A percentile compares a stretch with the other conserved stretches of the same genome.
Evolutionary conservation across 441 rosid genomes (phyloP).

Genomic region (Capsella rubella): DNA sequence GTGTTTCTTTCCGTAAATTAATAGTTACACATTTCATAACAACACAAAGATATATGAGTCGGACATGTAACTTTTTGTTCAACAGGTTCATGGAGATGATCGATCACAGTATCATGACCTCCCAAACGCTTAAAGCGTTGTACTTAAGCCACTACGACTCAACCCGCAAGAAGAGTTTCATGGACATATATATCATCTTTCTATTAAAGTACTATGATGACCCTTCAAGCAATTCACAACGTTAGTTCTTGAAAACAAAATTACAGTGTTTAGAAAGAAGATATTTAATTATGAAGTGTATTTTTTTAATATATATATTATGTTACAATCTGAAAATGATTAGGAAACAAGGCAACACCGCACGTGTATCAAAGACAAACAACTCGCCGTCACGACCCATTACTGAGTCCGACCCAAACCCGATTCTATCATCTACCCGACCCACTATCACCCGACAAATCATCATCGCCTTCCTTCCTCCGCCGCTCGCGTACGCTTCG

Average conservation of each 20-base stretch:
- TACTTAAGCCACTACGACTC: not conserved
- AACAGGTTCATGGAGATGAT: not conserved
- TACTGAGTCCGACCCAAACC: constrained; percentile 66
- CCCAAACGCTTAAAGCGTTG: not conserved
- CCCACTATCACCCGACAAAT: constrained; percentile 86
- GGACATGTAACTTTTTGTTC: not conserved
- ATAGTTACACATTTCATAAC: not conserved
- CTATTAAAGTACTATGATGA: not conserved
- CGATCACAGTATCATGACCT: not conserved
- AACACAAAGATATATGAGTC: not conserved
- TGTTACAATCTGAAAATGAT: constrained; percentile 80
- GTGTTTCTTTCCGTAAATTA: not conserved
- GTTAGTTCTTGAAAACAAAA: not conserved
- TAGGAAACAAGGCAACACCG: constrained; percentile 85
- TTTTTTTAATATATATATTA: not conserved
- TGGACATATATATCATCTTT: not conserved
- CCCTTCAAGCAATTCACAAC: not conserved
- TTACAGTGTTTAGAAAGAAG: not conserved
- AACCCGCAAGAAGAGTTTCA: not conserved
- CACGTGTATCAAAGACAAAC: constrained; percentile 77
- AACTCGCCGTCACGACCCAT: constrained; percentile 73
- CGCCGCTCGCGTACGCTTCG: constrained; percentile 66
- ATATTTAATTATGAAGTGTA: not conserved
- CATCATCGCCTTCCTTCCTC: constrained; percentile 79
- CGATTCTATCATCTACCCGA: constrained; percentile 61